A percentile compares a stretch with the other conserved stretches of the same genome.
These are phyloP conservation scores for Globisporangium takayamanum DNA, from an alignment of 352 stramenopile species.

Conservation along the genomic window DNA sequence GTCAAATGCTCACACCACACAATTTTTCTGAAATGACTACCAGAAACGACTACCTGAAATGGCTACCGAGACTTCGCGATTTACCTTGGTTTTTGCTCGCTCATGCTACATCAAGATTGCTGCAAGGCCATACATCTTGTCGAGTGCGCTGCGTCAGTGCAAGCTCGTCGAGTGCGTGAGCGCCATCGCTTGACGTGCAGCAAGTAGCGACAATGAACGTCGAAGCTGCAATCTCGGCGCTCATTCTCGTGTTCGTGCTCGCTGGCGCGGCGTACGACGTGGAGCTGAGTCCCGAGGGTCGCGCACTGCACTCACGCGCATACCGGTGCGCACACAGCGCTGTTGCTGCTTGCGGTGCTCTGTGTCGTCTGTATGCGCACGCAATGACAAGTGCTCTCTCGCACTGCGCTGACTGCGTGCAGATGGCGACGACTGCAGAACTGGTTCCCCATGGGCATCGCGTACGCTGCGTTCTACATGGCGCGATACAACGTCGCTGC, in stretches of 20 bases:
- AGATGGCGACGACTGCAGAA: slow-evolving; percentile 58
- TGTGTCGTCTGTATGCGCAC: too few species aligned
- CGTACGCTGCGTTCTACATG: slow-evolving; percentile 79
- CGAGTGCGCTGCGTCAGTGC: too few species aligned
- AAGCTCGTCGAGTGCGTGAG: too few species aligned
- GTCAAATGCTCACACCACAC: too few species aligned
- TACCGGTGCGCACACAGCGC: slow-evolving; percentile 30
- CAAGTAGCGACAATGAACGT: slow-evolving; percentile 23
- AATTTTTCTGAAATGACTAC: too few species aligned
- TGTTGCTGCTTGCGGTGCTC: neutral
- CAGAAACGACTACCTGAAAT: too few species aligned
- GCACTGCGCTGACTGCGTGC: too few species aligned
- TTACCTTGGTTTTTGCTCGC: too few species aligned
- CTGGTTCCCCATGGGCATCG: slow-evolving; percentile 71
- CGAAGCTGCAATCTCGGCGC: slow-evolving; percentile 39
- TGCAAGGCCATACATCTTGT: too few species aligned
- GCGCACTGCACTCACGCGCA: slow-evolving; percentile 41
- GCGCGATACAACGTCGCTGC: slow-evolving; percentile 66
- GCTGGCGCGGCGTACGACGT: slow-evolving; percentile 55
- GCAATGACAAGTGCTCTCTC: neutral
- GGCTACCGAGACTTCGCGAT: too few species aligned
- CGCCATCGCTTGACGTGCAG: neutral
- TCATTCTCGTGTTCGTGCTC: slow-evolving; percentile 52
- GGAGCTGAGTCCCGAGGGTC: slow-evolving; percentile 46
- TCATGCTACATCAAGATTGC: too few species aligned